These are phyloP conservation scores for Epichloe bromicola DNA, from an alignment of 2,329 filamentous ascomycete species.

Conservation along the genomic window DNA sequence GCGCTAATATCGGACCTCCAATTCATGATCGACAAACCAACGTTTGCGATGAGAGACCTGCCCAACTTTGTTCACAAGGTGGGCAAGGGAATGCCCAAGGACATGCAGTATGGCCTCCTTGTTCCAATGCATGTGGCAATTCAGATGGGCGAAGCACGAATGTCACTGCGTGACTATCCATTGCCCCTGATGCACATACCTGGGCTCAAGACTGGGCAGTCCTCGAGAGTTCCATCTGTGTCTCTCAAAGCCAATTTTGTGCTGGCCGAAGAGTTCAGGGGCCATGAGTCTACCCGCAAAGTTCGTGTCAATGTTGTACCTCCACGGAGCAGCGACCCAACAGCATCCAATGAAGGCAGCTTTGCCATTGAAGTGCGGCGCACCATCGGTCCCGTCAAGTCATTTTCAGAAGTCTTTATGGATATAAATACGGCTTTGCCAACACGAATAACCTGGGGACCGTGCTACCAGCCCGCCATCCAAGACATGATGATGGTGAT, in stretches of 20 bases:
- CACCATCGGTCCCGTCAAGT: slow-evolving; percentile 90
- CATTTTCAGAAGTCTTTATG: slow-evolving; percentile 82
- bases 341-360: slow-evolving; percentile 42
- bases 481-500: slow-evolving; percentile 99
- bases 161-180: slow-evolving; percentile 87
- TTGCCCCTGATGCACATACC: slow-evolving; percentile 86
- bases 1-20: slow-evolving; percentile 74
- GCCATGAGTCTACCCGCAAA: slow-evolving; percentile 64
- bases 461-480: slow-evolving; percentile 92
- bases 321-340: slow-evolving; percentile 42
- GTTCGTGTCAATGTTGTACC: slow-evolving; percentile 79
- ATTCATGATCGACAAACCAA: slow-evolving; percentile 79
- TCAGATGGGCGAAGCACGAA: slow-evolving; percentile 76
- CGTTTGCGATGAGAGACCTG: slow-evolving; percentile 70
- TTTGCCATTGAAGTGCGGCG: slow-evolving; percentile 80
- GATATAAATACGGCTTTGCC: slow-evolving; percentile 89
- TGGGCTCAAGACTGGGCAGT: slow-evolving; percentile 64
- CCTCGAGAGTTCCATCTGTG: slow-evolving; percentile 65
- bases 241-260: slow-evolving; percentile 86
- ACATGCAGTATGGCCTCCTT: slow-evolving; percentile 82
- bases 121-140: slow-evolving; percentile 83
- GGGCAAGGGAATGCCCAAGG: slow-evolving; percentile 90
- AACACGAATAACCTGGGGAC: slow-evolving; percentile 91
- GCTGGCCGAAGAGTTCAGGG: slow-evolving; percentile 84
- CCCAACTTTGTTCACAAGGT: slow-evolving; percentile 76